Percentiles rank a stretch among this genome's conserved stretches.
These are phyloP conservation scores for Gentiana dahurica DNA, from an alignment of 257 asterid genomes.

Conservation along the genomic window DNA sequence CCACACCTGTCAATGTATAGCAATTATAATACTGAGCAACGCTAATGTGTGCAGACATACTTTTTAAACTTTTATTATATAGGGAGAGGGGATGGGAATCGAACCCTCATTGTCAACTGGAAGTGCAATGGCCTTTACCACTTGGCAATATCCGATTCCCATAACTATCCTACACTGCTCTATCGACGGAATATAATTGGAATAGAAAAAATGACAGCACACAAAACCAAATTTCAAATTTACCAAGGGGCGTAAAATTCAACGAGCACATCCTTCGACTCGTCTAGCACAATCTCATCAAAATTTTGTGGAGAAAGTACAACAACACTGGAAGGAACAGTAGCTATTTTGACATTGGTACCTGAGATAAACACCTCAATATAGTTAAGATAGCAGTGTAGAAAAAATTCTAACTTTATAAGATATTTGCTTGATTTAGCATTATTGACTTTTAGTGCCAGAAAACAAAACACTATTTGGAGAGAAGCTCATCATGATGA, in stretches of 20 bases:
- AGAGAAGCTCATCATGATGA: no score
- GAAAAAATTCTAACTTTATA: no score
- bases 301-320: constrained; percentile 63
- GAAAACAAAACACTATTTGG: no score
- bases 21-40: constrained; percentile 13
- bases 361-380: constrained; percentile 29
- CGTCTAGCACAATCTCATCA: constrained; percentile 67
- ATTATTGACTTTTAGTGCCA: no score
- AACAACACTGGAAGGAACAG: constrained; percentile 67
- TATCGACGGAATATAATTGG: neutral
- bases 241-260: constrained; percentile 99
- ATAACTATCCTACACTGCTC: neutral
- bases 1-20: constrained; percentile 70
- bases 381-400: no score
- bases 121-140: neutral
- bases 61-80: no score
- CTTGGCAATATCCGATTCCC: neutral
- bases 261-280: constrained; percentile 70
- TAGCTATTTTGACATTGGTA: constrained; percentile 74
- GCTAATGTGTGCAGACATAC: neutral
- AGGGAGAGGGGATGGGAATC: neutral
- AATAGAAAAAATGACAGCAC: neutral
- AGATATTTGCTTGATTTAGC: no score
- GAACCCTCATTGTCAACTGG: no score
- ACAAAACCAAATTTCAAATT: constrained; percentile 6